A percentile compares a stretch with the other conserved stretches of the same genome.
These are phyloP conservation scores for Calonectria pseudoturangicola DNA, from an alignment of 2,329 filamentous ascomycete genomes.

Conservation along the genomic window DNA sequence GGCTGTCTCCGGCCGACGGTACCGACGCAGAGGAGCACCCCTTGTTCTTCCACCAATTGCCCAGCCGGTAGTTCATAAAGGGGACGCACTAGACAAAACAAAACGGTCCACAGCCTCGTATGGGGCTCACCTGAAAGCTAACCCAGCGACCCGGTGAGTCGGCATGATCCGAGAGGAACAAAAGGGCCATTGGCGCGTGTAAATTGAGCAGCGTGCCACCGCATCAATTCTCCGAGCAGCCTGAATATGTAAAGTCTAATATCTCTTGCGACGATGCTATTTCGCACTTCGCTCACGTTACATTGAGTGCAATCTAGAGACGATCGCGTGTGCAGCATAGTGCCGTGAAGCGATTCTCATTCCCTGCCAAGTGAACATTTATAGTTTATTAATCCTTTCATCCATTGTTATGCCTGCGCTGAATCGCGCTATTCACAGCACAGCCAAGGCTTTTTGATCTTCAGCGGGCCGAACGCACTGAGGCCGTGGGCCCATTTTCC, in stretches of 20 bases:
- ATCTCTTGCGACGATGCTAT: not conserved
- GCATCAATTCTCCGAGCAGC: slow-evolving; percentile 13
- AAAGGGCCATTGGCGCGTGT: not conserved
- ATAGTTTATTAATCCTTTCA: too few species aligned
- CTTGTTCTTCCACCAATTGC: slow-evolving; percentile 23
- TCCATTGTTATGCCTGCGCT: too few species aligned
- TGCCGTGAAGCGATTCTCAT: too few species aligned
- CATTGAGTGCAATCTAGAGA: not conserved
- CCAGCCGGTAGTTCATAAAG: not conserved
- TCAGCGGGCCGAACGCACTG: slow-evolving; percentile 9
- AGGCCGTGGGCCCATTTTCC: not conserved
- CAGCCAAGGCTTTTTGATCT: slow-evolving; percentile 1
- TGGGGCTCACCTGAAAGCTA: slow-evolving; percentile 15
- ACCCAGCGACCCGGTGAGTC: not conserved
- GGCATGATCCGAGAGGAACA: slow-evolving; percentile 8
- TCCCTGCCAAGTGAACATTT: too few species aligned
- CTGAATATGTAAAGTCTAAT: not conserved
- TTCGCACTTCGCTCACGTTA: not conserved
- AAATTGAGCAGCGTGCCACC: not conserved
- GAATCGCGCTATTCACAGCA: not conserved
- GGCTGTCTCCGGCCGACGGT: slow-evolving; percentile 4
- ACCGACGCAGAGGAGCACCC: not conserved
- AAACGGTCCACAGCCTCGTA: slow-evolving; percentile 1
- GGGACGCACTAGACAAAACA: slow-evolving; percentile 2
- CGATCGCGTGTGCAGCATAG: too few species aligned